Base-by-base conservation (phyloP, 1,284 basidiomycete genomes). In the Ustilago sp. region DNA sequence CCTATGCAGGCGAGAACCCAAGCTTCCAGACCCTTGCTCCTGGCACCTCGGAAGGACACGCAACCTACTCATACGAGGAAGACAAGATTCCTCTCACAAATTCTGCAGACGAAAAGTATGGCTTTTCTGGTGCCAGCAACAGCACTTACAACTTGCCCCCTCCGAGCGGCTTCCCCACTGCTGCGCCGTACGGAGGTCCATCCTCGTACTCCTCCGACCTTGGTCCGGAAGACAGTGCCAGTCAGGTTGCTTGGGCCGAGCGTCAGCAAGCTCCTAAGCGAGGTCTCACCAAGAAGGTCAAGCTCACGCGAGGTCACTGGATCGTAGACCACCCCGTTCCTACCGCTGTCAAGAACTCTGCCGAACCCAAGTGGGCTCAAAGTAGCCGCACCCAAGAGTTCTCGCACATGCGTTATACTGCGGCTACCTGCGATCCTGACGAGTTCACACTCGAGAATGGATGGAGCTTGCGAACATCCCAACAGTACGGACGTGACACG, bases 351-450 rank as follows among this genome's bases (percentile, higher is more conserved):
- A 90, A 90, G 80, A 94, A 92, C 77, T 93, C 94, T 19, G 91
- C 94, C 52, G 94, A 98, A 86, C 87, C 89, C 45, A 93, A 93
- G 86, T 97, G 92, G 88, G 88, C 74, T 0, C 75, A 85, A 36
- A 80, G 76, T 45, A 59, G 55, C 19, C 59, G 63, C 19, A 77
- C 74, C 32, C 78, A 87, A 67, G 96, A 99, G 87, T 96, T 95
- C 86, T 94, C 93, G 2, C 92, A 95, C 86, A 94, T 98, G 93
- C 90, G 95, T 23, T 88, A 87, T 74, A 86, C 85, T 8, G 94
- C 66, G 4, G 95, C 95, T 8, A 98, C 95, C 0, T 92, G 91
- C 82, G 95, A 98, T 85, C 95, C 95, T 7, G 95, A 98, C 86
- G 95, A 98, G 79, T 98, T 98, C 82, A 82, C 80, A 4, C 43